A percentile compares a stretch with the other conserved stretches of the same genome.
Evolutionary conservation across 352 stramenopile genomes (phyloP).

Genomic region (Pythium apleroticum): DNA sequence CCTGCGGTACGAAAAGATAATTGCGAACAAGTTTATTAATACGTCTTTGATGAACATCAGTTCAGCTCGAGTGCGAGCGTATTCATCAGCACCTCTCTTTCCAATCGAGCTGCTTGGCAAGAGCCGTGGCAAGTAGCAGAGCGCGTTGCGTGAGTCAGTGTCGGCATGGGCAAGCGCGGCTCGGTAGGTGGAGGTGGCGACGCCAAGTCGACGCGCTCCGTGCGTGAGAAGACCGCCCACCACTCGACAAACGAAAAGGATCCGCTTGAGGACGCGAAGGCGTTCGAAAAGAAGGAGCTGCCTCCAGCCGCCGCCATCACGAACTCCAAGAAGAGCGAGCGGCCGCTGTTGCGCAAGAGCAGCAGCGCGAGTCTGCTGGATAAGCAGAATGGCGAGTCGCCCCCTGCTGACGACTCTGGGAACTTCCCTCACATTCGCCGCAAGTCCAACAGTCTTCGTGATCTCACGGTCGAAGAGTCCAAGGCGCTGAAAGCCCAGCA

Average conservation of each 20-base stretch:
- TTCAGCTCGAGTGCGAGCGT: neutral
- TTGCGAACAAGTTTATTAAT: neutral
- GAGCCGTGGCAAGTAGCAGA: neutral
- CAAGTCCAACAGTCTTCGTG: constrained; percentile 50
- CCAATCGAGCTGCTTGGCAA: neutral
- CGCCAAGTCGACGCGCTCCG: constrained; percentile 15
- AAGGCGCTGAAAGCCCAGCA: constrained; percentile 20
- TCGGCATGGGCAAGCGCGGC: neutral
- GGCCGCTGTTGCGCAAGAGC: constrained; percentile 51
- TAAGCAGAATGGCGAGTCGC: constrained; percentile 10
- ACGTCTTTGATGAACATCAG: neutral
- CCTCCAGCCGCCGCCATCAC: neutral
- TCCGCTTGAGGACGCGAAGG: neutral
- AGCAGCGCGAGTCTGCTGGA: constrained; percentile 56
- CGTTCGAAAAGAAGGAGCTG: constrained; percentile 7
- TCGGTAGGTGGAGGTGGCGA: neutral
- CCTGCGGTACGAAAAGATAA: neutral
- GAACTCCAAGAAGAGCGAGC: constrained; percentile 9
- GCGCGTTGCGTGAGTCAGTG: neutral
- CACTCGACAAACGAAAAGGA: constrained; percentile 8
- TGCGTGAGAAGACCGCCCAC: constrained; percentile 4
- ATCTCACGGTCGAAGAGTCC: constrained; percentile 28
- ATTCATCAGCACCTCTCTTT: neutral
- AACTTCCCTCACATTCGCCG: constrained; percentile 36
- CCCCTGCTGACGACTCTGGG: constrained; percentile 8